phyloP scores from a whole-genome alignment of 768 basidiomycete species.

The Tricholoma matsutake region DNA sequence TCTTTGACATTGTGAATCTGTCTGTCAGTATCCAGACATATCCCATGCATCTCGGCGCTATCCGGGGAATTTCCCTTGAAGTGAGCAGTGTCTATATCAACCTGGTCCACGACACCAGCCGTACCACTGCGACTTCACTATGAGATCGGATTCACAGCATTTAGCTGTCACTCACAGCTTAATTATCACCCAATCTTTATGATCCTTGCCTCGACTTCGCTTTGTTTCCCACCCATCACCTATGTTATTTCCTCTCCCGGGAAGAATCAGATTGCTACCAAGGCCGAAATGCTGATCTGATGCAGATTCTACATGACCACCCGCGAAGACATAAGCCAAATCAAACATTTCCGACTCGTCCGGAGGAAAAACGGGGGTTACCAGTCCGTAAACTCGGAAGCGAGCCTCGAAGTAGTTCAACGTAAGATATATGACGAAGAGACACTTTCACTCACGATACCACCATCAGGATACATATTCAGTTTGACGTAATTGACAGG shows the following conservation, averaged over 20 bases:
- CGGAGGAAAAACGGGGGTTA: constrained; percentile 59
- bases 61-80: constrained; percentile 97
- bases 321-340: constrained; percentile 87
- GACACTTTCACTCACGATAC: constrained; percentile 65
- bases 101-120: constrained; percentile 66
- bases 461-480: constrained; percentile 96
- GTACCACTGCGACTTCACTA: constrained; percentile 50
- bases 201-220: constrained; percentile 72
- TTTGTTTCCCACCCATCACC: constrained; percentile 99
- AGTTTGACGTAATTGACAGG: constrained; percentile 81
- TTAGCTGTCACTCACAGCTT: constrained; percentile 60
- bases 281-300: constrained; percentile 97
- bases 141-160: constrained; percentile 5
- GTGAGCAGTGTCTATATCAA: constrained; percentile 91
- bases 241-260: constrained; percentile 93
- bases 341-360: constrained; percentile 58
- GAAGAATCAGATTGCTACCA: constrained; percentile 86
- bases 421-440: constrained; percentile 5
- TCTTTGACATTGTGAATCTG: constrained; percentile 33
- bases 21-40: constrained; percentile 33
- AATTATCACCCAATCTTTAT: constrained; percentile 90
- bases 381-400: constrained; percentile 87
- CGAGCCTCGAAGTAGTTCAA: constrained; percentile 57
- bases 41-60: constrained; percentile 76
- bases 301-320: constrained; percentile 77